These are phyloP conservation scores for Dactylorhiza incarnata DNA, from an alignment of 106 monocot species.

Conservation along the genomic window DNA sequence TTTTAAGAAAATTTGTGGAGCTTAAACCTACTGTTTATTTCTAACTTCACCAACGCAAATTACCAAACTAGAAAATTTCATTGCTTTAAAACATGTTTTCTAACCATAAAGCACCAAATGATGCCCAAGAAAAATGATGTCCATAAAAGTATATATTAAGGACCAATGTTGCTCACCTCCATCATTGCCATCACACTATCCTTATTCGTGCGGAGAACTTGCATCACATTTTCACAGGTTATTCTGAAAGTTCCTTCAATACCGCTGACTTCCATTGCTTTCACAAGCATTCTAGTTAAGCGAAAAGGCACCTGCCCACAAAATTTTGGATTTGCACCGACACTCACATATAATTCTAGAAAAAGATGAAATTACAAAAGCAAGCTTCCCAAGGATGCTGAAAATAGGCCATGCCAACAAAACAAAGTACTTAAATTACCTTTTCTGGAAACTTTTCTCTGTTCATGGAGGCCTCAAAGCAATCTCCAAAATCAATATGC, in stretches of 20 bases:
- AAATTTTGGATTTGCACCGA: not conserved
- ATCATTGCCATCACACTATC: conserved; percentile 99
- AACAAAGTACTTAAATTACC: conserved; percentile 13
- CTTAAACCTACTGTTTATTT: too few relatives aligned
- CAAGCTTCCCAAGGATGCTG: not conserved
- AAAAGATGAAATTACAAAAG: not conserved
- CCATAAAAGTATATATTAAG: not conserved
- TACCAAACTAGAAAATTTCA: too few relatives aligned
- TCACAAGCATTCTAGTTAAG: conserved; percentile 98
- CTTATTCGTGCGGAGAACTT: conserved; percentile 90
- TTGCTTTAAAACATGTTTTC: too few relatives aligned
- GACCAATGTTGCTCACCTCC: conserved; percentile 54
- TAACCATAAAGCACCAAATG: too few relatives aligned
- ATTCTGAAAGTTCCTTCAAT: conserved; percentile 98
- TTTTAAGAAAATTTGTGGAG: too few relatives aligned
- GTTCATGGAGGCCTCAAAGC: conserved; percentile 99
- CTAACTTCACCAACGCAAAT: too few relatives aligned
- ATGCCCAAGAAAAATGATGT: too few relatives aligned
- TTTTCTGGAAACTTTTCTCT: conserved; percentile 98
- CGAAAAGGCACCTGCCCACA: conserved; percentile 82
- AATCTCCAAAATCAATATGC: conserved; percentile 99
- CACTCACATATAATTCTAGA: not conserved
- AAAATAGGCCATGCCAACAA: not conserved
- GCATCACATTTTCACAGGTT: conserved; percentile 99
- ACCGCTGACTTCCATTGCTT: conserved; percentile 99